Conservation (phyloP, 495 filamentous ascomycete genomes). For the Trichoderma erinaceum region DNA sequence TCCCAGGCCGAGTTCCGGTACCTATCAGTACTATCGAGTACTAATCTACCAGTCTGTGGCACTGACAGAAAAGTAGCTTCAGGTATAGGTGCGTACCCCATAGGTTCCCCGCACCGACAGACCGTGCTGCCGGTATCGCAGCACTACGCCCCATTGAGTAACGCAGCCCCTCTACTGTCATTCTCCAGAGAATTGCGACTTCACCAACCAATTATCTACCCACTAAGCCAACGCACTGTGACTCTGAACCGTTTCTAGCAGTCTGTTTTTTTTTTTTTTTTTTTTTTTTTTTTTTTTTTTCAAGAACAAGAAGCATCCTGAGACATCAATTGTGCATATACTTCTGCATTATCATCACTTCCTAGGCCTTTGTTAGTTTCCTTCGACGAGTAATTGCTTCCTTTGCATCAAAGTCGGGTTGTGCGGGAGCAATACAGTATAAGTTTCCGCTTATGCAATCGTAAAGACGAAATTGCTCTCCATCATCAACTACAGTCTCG, state of each 20-base stretch:
- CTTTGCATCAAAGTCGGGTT: background rate
- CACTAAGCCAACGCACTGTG: background rate
- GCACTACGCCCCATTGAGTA: background rate
- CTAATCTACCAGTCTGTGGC: no score
- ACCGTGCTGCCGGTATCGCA: background rate
- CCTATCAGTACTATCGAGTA: no score
- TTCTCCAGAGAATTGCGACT: constrained; percentile 7
- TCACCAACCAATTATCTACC: background rate
- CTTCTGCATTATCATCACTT: background rate
- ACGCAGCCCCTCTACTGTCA: constrained; percentile 6
- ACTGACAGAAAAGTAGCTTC: no score
- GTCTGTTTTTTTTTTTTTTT: background rate
- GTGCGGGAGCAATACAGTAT: background rate
- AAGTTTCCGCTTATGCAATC: background rate
- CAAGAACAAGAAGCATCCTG: background rate
- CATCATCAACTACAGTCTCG: background rate
- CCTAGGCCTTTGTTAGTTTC: background rate
- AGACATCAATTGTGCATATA: background rate
- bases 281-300: background rate
- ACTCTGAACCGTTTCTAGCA: background rate
- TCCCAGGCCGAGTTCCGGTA: no score
- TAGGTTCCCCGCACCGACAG: background rate
- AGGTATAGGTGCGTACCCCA: no score
- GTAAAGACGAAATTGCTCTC: background rate
- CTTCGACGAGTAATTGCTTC: background rate